These are phyloP conservation scores for Zhuliangozyma parablackwelliae DNA, from an alignment of 1,139 yeast genomes.

Conservation along the genomic window DNA sequence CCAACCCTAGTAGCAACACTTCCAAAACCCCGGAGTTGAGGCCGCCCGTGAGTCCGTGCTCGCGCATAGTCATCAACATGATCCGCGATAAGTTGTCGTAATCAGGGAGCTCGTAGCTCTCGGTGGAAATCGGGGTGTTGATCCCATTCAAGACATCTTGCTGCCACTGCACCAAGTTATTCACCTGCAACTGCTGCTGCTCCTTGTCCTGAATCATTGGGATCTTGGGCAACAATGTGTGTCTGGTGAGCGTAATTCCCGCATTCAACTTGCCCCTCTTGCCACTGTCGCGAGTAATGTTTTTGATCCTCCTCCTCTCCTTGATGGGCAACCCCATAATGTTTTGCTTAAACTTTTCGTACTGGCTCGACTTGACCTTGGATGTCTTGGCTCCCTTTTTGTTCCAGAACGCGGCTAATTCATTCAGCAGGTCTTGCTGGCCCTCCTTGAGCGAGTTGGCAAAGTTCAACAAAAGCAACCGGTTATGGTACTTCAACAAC, in stretches of 20 bases:
- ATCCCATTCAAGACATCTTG: slow-evolving; percentile 91
- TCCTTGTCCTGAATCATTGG: slow-evolving; percentile 70
- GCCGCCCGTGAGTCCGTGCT: slow-evolving; percentile 85
- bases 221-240: slow-evolving; percentile 79
- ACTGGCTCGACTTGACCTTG: slow-evolving; percentile 55
- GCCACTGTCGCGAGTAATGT: slow-evolving; percentile 77
- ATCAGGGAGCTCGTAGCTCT: slow-evolving; percentile 80
- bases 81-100: slow-evolving; percentile 62
- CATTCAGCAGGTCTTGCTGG: slow-evolving; percentile 40
- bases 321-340: slow-evolving; percentile 82
- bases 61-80: slow-evolving; percentile 82
- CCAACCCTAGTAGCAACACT: slow-evolving; percentile 73
- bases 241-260: slow-evolving; percentile 75
- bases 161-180: slow-evolving; percentile 77
- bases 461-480: slow-evolving; percentile 70
- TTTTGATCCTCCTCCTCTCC: slow-evolving; percentile 81
- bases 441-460: slow-evolving; percentile 80
- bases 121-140: slow-evolving; percentile 77
- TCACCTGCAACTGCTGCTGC: slow-evolving; percentile 45
- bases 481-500: slow-evolving; percentile 64
- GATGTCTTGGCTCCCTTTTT: slow-evolving; percentile 40
- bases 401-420: slow-evolving; percentile 58
- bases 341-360: slow-evolving; percentile 78
- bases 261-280: slow-evolving; percentile 74
- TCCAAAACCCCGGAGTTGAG: slow-evolving; percentile 72